Evolutionary conservation across 73 alveolate genomes (phyloP).

Genomic region (Tetrahymena thermophila): DNA sequence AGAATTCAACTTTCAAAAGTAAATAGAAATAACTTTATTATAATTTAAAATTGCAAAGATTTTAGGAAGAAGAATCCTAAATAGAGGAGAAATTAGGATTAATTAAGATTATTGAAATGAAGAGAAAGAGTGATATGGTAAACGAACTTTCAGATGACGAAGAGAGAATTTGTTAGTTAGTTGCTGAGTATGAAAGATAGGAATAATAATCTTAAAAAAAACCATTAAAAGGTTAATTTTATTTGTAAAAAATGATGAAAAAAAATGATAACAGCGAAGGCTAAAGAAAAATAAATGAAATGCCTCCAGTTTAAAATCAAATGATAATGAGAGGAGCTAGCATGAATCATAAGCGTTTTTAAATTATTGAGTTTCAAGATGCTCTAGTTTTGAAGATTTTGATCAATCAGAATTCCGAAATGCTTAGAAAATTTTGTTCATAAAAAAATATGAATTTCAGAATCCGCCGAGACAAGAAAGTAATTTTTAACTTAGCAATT

Average conservation of each 20-base stretch:
- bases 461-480: not conserved
- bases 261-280: not conserved
- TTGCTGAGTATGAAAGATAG: not conserved
- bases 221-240: not conserved
- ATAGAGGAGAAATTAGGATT: not conserved
- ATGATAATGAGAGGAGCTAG: not conserved
- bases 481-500: not conserved
- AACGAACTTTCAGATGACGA: not conserved
- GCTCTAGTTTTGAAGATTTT: not conserved
- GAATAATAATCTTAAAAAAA: not conserved
- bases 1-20: not conserved
- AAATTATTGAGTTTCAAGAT: not conserved
- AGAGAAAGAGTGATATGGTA: not conserved
- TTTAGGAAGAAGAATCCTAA: not conserved
- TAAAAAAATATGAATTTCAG: not conserved
- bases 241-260: not conserved
- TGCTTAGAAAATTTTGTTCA: not conserved
- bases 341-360: not conserved
- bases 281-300: not conserved
- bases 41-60: not conserved
- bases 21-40: not conserved
- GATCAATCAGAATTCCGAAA: not conserved
- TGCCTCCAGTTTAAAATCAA: not conserved
- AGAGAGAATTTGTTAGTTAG: not conserved
- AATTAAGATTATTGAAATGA: not conserved